Conservation (phyloP, 2,329 filamentous ascomycete genomes). For the Sarocladium strictum region DNA sequence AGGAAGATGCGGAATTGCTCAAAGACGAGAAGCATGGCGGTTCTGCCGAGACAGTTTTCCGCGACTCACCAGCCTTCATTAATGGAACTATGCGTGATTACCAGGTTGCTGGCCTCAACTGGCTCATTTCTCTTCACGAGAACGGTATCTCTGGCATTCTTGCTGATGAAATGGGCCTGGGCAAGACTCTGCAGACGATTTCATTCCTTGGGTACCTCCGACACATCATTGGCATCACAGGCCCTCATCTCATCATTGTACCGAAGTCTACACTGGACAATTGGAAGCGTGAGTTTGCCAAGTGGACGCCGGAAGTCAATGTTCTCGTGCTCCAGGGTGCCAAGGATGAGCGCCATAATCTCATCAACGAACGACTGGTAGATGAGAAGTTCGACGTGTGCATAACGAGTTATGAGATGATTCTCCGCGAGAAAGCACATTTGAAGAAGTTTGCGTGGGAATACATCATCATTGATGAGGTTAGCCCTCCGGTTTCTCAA, state of each 20-base stretch:
- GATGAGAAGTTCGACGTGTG: constrained; percentile 97
- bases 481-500: constrained; percentile 13
- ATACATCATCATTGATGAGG: constrained; percentile 97
- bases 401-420: constrained; percentile 99
- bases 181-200: constrained; percentile 96
- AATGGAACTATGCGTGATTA: constrained; percentile 92
- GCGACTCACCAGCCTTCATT: constrained; percentile 88
- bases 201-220: constrained; percentile 92
- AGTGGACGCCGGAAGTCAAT: constrained; percentile 93
- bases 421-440: constrained; percentile 87
- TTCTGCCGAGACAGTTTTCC: constrained; percentile 82
- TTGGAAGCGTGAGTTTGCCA: constrained; percentile 91
- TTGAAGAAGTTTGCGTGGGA: constrained; percentile 99
- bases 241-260: constrained; percentile 85
- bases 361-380: constrained; percentile 88
- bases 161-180: constrained; percentile 97
- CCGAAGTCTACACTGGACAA: constrained; percentile 98
- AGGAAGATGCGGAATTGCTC: constrained; percentile 86
- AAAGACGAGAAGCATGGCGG: constrained; percentile 86
- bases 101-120: constrained; percentile 91
- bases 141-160: constrained; percentile 98
- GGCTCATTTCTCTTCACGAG: constrained; percentile 95
- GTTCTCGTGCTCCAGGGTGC: constrained; percentile 89
- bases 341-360: constrained; percentile 82
- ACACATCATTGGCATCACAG: constrained; percentile 82